Base-by-base conservation (phyloP, 2,329 filamentous ascomycete species). In the Fusarium annulatum region DNA sequence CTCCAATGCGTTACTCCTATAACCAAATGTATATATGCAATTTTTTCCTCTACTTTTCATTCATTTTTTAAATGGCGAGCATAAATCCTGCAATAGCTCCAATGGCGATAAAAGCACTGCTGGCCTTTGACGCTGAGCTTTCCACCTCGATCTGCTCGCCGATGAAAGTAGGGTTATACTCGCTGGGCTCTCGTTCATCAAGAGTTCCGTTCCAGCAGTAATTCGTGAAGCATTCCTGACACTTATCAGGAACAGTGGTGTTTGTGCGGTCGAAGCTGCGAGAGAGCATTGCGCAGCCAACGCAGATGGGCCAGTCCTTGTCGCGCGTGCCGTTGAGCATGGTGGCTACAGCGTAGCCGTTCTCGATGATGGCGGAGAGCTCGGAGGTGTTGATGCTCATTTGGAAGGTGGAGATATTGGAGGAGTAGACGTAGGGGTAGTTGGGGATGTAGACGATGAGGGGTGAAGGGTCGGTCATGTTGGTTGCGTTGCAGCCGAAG, bases 141-240 rank as follows among this genome's bases (percentile, higher is more conserved):
- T 80, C 65, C 14, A 77, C 49, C 33, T 78, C 63, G 41, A 82
- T 77, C 18, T 70, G 63, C 42, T 76, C 73, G 61, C 78, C 72
- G 41, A 77, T 76, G 10, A 79, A 73, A 4, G 58, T 23, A 15
- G 82, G 82, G 30, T 74, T 59, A 49, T 83, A 83, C 12, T 68
- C 76, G 68, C 73, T 87, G 3, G 81, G 79, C 2, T 77, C 74
- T 16, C 72, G 64, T 57, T 80, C 80, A 34, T 81, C 79, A 41
- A 83, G 64, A 21, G 89, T 93, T n/a, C 96, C 96, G 80, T 98
- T 89, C 96, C 96, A 99, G 88, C 96, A 99, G 85, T 98, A 98
- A 26, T 85, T 82, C 18, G 85, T 75, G 82, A 98, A 98, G 84
- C 96, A 99, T 56, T 87, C 78, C 48, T 84, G 86, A 84, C 96